Evolutionary conservation across 164 flowering plant species (phyloP).

Genomic region (Aristolochia contorta): DNA sequence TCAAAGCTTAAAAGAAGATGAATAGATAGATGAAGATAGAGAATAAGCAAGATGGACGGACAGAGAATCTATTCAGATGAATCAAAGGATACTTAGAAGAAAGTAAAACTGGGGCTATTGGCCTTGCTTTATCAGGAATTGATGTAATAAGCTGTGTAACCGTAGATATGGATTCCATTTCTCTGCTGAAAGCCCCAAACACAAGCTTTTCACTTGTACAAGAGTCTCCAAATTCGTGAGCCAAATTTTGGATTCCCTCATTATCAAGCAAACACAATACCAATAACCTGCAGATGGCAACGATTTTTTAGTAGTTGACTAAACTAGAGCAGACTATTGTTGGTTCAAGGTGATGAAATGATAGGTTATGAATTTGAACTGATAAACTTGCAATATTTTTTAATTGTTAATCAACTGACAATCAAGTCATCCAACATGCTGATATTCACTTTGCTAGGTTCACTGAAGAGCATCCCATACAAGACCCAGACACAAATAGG

Average conservation of each 20-base stretch:
- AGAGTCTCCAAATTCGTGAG: conserved; percentile 40
- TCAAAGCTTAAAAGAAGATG: too few species aligned
- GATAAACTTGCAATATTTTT: too few species aligned
- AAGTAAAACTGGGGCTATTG: conserved; percentile 46
- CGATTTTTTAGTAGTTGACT: too few species aligned
- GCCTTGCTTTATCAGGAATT: conserved; percentile 78
- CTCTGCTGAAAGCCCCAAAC: conserved; percentile 21
- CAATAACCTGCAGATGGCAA: conserved; percentile 43
- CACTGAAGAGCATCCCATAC: too few species aligned
- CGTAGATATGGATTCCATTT: conserved; percentile 27
- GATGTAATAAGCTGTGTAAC: conserved; percentile 71
- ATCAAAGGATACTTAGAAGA: conserved; percentile 83
- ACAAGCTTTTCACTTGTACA: conserved; percentile 14
- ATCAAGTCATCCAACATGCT: too few species aligned
- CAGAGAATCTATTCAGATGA: neutral
- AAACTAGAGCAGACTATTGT: neutral
- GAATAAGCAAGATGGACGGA: neutral
- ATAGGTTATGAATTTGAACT: neutral
- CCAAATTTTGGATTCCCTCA: conserved; percentile 46
- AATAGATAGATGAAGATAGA: too few species aligned
- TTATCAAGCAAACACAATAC: conserved; percentile 70
- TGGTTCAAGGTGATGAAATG: neutral
- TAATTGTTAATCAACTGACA: too few species aligned
- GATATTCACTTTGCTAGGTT: too few species aligned
- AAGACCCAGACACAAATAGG: too few species aligned